A percentile compares a stretch with the other conserved stretches of the same genome.
Conservation (phyloP, 2,329 filamentous ascomycete genomes). For the Ilyonectria robusta region DNA sequence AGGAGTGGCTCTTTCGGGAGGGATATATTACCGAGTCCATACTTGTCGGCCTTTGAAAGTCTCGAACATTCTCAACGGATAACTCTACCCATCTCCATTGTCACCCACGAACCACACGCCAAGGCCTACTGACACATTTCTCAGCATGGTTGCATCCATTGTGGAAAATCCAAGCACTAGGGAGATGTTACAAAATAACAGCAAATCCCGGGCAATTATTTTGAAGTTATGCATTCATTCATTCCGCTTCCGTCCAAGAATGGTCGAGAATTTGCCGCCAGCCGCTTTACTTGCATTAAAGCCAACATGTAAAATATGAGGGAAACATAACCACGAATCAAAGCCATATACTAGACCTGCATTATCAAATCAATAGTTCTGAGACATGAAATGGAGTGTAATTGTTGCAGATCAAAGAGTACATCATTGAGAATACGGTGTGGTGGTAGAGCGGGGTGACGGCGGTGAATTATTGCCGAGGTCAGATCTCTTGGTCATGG, state of each 20-base stretch:
- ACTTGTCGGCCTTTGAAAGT: neutral
- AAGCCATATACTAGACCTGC: neutral
- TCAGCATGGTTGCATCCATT: too few species aligned
- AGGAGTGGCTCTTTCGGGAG: neutral
- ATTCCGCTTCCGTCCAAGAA: too few species aligned
- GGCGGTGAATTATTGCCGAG: conserved; percentile 11
- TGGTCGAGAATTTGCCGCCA: too few species aligned
- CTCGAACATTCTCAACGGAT: neutral
- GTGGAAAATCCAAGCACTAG: too few species aligned
- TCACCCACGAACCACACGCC: neutral
- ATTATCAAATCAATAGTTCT: neutral
- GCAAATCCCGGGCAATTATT: too few species aligned
- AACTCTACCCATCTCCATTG: conserved; percentile 1
- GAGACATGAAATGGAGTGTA: neutral
- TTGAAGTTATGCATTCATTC: too few species aligned
- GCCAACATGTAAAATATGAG: too few species aligned
- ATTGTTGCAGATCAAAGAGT: neutral
- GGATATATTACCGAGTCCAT: neutral
- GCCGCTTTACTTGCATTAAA: too few species aligned
- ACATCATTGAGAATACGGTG: neutral
- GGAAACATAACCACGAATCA: neutral
- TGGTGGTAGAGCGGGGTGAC: conserved; percentile 17
- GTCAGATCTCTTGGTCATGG: conserved; percentile 11
- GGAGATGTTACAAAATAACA: too few species aligned
- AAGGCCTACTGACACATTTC: neutral